Evolutionary conservation across 768 basidiomycete genomes (phyloP).

Genomic region (Polyporus arcularius): DNA sequence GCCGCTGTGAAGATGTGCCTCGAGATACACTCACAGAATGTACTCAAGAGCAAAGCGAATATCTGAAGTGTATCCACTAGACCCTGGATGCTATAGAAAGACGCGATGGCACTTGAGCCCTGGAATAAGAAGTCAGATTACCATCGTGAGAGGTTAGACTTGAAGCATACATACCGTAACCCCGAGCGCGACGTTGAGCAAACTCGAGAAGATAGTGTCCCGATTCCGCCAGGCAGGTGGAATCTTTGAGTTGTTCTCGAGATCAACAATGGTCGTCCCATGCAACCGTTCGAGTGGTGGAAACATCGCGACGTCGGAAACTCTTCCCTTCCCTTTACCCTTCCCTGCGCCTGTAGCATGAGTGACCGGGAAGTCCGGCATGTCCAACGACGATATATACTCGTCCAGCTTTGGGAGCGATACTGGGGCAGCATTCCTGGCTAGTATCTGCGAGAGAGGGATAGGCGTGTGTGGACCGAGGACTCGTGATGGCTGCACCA

Average conservation of each 20-base stretch:
- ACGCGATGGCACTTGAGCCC: conserved; percentile 71
- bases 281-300: conserved; percentile 61
- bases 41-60: conserved; percentile 68
- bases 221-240: conserved; percentile 58
- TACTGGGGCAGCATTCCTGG: conserved; percentile 57
- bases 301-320: conserved; percentile 46
- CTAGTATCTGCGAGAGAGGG: conserved; percentile 58
- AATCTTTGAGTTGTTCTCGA: conserved; percentile 54
- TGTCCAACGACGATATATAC: conserved; percentile 50
- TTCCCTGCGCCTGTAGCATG: background rate
- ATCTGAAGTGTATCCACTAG: conserved; percentile 69
- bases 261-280: conserved; percentile 54
- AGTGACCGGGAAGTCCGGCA: conserved; percentile 41
- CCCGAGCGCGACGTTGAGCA: conserved; percentile 52
- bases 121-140: conserved; percentile 26
- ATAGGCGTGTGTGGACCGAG: conserved; percentile 43
- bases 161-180: conserved; percentile 45
- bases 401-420: conserved; percentile 63
- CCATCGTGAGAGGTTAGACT: background rate
- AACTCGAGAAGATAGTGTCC: conserved; percentile 48
- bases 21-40: conserved; percentile 48
- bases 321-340: conserved; percentile 22
- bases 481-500: background rate
- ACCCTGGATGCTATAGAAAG: conserved; percentile 71
- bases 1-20: background rate